Evolutionary conservation across 345 rosid genomes (phyloP).

Genomic region (Aquilaria malaccensis): DNA sequence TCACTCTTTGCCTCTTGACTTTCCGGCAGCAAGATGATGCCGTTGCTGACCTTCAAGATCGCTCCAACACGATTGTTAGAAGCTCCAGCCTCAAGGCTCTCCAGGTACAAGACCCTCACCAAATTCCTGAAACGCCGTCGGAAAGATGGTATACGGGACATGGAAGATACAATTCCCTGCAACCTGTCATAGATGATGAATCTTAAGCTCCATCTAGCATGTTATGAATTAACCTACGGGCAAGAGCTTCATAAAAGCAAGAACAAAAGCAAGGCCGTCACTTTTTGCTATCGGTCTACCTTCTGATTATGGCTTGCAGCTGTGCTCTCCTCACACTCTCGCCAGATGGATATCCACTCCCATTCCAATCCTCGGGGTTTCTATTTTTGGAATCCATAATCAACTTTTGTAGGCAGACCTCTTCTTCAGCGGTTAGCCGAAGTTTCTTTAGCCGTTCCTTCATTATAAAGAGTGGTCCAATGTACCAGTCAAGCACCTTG

Average conservation of each 20-base stretch:
- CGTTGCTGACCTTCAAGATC: slow-evolving; percentile 15
- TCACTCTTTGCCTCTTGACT: slow-evolving; percentile 14
- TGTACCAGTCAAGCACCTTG: slow-evolving; percentile 59
- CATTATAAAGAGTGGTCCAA: slow-evolving; percentile 64
- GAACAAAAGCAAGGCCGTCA: not conserved
- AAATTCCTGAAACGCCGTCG: slow-evolving; percentile 56
- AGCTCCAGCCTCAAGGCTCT: slow-evolving; percentile 45
- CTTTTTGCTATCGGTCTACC: slow-evolving; percentile 21
- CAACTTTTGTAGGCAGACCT: slow-evolving; percentile 41
- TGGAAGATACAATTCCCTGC: slow-evolving; percentile 67
- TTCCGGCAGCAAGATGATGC: slow-evolving; percentile 1
- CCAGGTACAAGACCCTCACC: slow-evolving; percentile 48
- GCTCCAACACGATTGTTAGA: slow-evolving; percentile 37
- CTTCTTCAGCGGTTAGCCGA: slow-evolving; percentile 46
- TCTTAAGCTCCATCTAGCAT: no score
- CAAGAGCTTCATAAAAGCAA: not conserved
- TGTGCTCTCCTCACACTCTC: slow-evolving; percentile 65
- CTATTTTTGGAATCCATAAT: slow-evolving; percentile 41
- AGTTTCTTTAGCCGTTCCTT: slow-evolving; percentile 74
- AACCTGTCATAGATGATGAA: slow-evolving; percentile 32
- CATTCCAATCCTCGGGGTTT: slow-evolving; percentile 66
- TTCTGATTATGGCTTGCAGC: slow-evolving; percentile 72
- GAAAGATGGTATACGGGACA: slow-evolving; percentile 70
- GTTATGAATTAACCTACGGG: not conserved
- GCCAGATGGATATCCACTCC: slow-evolving; percentile 41